Base-by-base conservation (phyloP, 768 basidiomycete species). In the Pleurotus tuber-regium region DNA sequence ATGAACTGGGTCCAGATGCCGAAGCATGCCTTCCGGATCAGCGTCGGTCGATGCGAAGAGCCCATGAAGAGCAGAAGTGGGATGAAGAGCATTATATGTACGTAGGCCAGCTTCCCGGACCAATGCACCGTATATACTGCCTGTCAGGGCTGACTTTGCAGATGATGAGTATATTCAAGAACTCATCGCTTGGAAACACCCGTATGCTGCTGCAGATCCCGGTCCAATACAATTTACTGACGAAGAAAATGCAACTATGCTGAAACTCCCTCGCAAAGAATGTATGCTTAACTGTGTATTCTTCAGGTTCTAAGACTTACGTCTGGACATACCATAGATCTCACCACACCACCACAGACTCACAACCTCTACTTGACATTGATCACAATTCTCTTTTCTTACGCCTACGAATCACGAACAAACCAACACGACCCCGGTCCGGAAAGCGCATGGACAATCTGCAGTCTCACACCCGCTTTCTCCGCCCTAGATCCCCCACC, bases 361-460 rank as follows among this genome's bases (percentile, higher is more conserved):
- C 81, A 78, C 53, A 65, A 72, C 28, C 74, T 92, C 24, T 87
- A 91, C 65, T 71, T 89, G 48, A 84, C 83, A 0, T 74, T 92
- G 28, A 62, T 86, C 51, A 80, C 84, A 4, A 61, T 94, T 7
- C 76, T 94, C 16, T 91, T 91, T 67, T 76, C 89, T n/a, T 85
- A 86, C 61, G 79, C 82, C 4, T 94, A 94, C 63, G 91, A 94
- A 55, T 74, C 79, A 43, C 83, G 90, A 33, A 89, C 86, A 4
- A 89, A 84, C 0, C 83, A 86, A 54, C 73, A 76, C 42, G 91
- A 94, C 54, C 82, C 89, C n/a, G 91, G 87, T 2, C 78, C 89
- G 5, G 92, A 94, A 66, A 92, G 91, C 63, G 86, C 88, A 11
- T 94, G 91, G 91, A 94, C 92, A 2, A 75, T 94, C 48, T 77